Conservation (phyloP, 75 land plant genomes). For the Gnetum montanum region DNA sequence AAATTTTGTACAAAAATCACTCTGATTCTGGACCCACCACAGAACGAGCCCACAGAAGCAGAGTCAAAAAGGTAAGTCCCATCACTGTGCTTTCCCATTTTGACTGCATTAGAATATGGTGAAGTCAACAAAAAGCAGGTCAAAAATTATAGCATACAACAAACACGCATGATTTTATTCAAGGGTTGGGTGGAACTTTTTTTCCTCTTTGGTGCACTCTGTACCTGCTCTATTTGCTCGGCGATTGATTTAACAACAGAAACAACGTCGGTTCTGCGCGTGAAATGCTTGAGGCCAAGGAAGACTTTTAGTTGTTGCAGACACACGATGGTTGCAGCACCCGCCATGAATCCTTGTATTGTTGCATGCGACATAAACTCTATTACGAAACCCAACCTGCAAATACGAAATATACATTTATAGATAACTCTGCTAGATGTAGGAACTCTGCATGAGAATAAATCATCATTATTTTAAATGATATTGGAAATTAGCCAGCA, state of each 20-base stretch:
- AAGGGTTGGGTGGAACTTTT: background rate
- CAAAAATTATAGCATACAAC: background rate
- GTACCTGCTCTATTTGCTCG: constrained; percentile 55
- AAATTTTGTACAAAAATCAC: background rate
- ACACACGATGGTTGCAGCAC: constrained; percentile 70
- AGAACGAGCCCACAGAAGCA: constrained; percentile 25
- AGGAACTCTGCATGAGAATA: constrained; percentile 1
- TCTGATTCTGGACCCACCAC: constrained; percentile 15
- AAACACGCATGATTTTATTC: background rate
- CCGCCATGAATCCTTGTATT: constrained; percentile 79
- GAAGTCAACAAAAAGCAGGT: background rate
- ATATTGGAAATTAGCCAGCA: too few species aligned
- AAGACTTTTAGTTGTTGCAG: constrained; percentile 82
- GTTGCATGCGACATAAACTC: constrained; percentile 88
- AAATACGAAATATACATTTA: background rate
- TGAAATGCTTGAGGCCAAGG: constrained; percentile 51
- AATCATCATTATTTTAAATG: too few species aligned
- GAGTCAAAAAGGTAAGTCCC: constrained; percentile 37
- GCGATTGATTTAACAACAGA: constrained; percentile 59
- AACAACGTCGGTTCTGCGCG: constrained; percentile 49
- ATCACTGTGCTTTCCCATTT: constrained; percentile 44
- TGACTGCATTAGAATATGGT: constrained; percentile 44
- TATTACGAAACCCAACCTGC: constrained; percentile 78
- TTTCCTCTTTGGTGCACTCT: too few species aligned
- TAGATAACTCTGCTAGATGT: background rate